Percentiles rank a stretch among this genome's conserved stretches.
phyloP scores from a whole-genome alignment of 768 basidiomycete genomes.

The Lactifluus subvellereus region DNA sequence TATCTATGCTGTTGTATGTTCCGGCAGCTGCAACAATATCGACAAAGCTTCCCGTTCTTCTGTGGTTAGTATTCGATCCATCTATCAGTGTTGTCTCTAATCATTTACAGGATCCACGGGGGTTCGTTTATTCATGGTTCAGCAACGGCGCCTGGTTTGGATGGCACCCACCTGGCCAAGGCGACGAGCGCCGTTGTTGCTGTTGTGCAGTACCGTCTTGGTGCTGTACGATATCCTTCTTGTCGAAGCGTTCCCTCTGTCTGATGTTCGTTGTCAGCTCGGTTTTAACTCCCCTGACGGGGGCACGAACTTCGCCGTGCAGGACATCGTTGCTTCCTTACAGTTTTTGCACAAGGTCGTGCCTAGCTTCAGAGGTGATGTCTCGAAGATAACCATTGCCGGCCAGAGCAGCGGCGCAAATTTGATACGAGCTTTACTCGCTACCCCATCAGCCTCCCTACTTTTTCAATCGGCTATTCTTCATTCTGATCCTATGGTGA shows the following conservation, averaged over 20 bases:
- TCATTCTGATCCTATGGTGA: slow-evolving; percentile 84
- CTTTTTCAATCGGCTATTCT: slow-evolving; percentile 75
- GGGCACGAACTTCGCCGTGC: slow-evolving; percentile 63
- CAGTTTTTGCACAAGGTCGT: slow-evolving; percentile 53
- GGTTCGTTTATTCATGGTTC: slow-evolving; percentile 74
- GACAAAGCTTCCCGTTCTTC: slow-evolving; percentile 43
- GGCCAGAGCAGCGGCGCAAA: slow-evolving; percentile 80
- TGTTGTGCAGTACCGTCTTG: slow-evolving; percentile 81
- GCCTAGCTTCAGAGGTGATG: slow-evolving; percentile 61
- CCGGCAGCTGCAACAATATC: slow-evolving; percentile 38
- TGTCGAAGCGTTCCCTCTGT: not conserved
- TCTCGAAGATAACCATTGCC: slow-evolving; percentile 63
- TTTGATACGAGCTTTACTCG: slow-evolving; percentile 73
- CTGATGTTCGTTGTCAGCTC: slow-evolving; percentile 40
- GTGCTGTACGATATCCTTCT: slow-evolving; percentile 45
- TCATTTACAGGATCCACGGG: slow-evolving; percentile 65
- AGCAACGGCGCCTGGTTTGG: slow-evolving; percentile 64
- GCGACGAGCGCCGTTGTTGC: slow-evolving; percentile 72
- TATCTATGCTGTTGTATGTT: slow-evolving; percentile 72
- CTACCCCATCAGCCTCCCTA: slow-evolving; percentile 58
- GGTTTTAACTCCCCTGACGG: slow-evolving; percentile 71
- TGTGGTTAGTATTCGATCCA: slow-evolving; percentile 44
- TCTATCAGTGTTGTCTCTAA: not conserved
- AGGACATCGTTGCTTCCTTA: slow-evolving; percentile 62
- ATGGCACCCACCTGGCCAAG: slow-evolving; percentile 68